Base-by-base conservation (phyloP, 148 eudicot genomes). In the Spergularia bocconei region DNA sequence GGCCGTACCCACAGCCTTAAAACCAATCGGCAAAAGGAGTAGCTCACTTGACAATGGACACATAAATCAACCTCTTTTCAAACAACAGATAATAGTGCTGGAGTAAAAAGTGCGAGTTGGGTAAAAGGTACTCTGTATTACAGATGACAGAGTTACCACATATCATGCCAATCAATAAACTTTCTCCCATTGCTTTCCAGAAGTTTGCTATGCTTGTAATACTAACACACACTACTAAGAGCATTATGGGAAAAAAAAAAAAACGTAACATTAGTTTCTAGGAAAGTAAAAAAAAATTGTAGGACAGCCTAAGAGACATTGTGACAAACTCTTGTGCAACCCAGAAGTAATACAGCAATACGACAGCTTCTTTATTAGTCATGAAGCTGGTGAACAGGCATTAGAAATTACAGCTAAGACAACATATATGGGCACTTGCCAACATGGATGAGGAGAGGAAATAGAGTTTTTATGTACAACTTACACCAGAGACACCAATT, bases 401-500 rank as follows among this genome's bases (percentile, higher is more conserved):
- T 15, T 65, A 38, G n/a, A 65, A 15, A 17, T 17, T 15, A 12
- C 17, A 39, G 41, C 1, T 39, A 36, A 65, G 16, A 19, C 69
- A 17, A 65, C 47, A 65, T 39, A 17, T 3, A 36, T 6, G 36
- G 63, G 63, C 29, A 25, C 21, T 59, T 44, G 48, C 15, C 11
- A 13, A 65, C 20, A 51, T 65, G 41, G 13, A 8, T 63, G 41
- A 47, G 16, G 11, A 7, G 19, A 39, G 52, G 14, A 14, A 38
- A 64, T 51, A 51, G 6, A 16, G 21, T 23, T 39, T 57, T 44
- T 21, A 0, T 13, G 63, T 19, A 13, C 29, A 75, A 81, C 93
- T 88, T 82, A 93, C 98, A 84, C 97, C 98, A 23, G 98, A 95
- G 8, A 92, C 98, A 81, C 84, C 88, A 81, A 95, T 88, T 33